These are phyloP conservation scores for Trichophyton verrucosum DNA, from an alignment of 2,329 filamentous ascomycete genomes.

Conservation along the genomic window DNA sequence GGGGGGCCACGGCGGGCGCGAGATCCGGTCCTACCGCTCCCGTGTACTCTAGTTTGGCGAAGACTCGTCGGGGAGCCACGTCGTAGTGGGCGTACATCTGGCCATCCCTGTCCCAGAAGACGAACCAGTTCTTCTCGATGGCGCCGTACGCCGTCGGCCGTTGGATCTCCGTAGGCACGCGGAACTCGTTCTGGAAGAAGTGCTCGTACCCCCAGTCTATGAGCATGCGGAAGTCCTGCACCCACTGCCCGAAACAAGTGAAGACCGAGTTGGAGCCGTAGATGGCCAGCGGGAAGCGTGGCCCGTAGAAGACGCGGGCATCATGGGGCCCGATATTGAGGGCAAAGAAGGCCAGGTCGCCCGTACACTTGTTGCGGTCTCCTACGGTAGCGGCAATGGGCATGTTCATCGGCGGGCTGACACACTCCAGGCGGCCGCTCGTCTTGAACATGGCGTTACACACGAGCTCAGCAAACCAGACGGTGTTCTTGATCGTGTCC, in stretches of 20 bases:
- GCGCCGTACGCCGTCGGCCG: conserved; percentile 34
- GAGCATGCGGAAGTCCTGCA: conserved; percentile 42
- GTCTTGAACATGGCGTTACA: conserved; percentile 40
- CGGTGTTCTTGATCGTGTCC: conserved; percentile 16
- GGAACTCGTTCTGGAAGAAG: conserved; percentile 27
- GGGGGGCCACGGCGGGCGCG: conserved; percentile 23
- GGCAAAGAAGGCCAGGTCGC: conserved; percentile 32
- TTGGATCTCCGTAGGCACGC: conserved; percentile 39
- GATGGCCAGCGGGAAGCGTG: conserved; percentile 37
- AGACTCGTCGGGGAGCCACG: conserved; percentile 38
- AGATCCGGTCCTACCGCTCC: conserved; percentile 40
- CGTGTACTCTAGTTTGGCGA: conserved; percentile 35
- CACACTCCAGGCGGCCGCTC: conserved; percentile 28
- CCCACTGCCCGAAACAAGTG: conserved; percentile 47
- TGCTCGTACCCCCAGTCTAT: conserved; percentile 32
- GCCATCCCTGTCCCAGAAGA: conserved; percentile 44
- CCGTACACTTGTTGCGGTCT: conserved; percentile 34
- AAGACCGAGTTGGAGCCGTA: conserved; percentile 45
- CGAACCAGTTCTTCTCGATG: conserved; percentile 52
- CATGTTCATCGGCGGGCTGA: conserved; percentile 30
- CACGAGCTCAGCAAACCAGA: conserved; percentile 35
- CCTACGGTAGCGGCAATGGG: conserved; percentile 37
- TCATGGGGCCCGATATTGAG: conserved; percentile 45
- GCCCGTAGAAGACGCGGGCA: conserved; percentile 46
- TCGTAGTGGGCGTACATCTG: conserved; percentile 44